Conservation (phyloP, 768 basidiomycete genomes). For the Termitomyces sp. region DNA sequence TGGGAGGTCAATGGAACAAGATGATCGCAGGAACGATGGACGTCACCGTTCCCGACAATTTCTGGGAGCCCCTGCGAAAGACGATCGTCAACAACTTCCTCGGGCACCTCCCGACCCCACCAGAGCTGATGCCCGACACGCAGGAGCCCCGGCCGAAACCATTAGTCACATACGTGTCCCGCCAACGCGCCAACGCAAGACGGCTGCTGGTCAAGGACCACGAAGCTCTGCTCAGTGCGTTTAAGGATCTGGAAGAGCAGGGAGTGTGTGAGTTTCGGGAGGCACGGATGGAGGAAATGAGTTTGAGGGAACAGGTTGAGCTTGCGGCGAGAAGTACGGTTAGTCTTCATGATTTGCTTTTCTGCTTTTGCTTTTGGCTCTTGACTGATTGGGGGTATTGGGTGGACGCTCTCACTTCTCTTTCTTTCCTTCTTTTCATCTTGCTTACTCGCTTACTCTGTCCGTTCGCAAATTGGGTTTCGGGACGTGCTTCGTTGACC, state of each 20-base stretch:
- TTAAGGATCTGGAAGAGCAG: constrained; percentile 48
- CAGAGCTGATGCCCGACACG: not conserved
- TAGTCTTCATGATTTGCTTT: constrained; percentile 21
- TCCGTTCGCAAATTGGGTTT: not conserved
- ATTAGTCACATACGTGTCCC: constrained; percentile 56
- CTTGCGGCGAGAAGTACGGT: constrained; percentile 63
- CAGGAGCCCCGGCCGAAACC: constrained; percentile 20
- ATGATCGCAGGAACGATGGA: constrained; percentile 36
- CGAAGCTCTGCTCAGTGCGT: constrained; percentile 41
- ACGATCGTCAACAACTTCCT: constrained; percentile 28
- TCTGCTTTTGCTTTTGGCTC: constrained; percentile 11
- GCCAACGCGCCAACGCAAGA: constrained; percentile 44
- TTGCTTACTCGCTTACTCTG: not conserved
- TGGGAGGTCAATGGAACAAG: constrained; percentile 29
- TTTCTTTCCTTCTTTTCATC: not conserved
- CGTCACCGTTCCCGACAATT: constrained; percentile 25
- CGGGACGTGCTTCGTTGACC: constrained; percentile 1
- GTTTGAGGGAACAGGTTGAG: constrained; percentile 61
- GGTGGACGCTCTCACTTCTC: not conserved
- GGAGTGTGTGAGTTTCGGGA: constrained; percentile 51
- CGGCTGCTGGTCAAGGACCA: constrained; percentile 48
- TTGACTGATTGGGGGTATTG: not conserved
- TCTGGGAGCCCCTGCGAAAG: constrained; percentile 36
- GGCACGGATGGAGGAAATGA: constrained; percentile 38
- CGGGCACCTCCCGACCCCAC: constrained; percentile 29